Evolutionary conservation across 441 rosid genomes (phyloP), one percentile per base, ranked within the genome.

Genomic region (Erodium chrysanthum): DNA sequence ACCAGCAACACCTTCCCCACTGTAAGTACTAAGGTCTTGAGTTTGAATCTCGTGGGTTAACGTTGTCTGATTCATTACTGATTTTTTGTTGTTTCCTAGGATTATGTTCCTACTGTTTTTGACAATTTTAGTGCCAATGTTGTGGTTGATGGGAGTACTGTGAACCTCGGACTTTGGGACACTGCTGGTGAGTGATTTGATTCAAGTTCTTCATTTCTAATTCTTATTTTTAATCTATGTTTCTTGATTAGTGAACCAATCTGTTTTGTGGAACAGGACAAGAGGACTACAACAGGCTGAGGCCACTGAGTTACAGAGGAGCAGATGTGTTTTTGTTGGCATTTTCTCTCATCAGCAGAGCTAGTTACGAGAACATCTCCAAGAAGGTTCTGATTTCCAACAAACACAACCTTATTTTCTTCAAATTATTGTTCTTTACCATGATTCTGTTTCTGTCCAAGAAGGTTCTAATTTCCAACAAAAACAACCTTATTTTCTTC

Each of bases 61-160:
- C n/a, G n/a, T n/a, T n/a, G n/a, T n/a, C n/a, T n/a, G n/a, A n/a
- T n/a, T n/a, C n/a, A n/a, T n/a, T n/a, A n/a, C n/a, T 67, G 17
- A 25, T 8, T 58, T 64, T 64, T 20, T 74, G 70, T 66, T n/a
- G 22, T 70, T 68, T 66, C 71, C 17, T 86, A 89, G 97, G 97
- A 91, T 80, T 91, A 91, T 72, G 97, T 91, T 69, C 97, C 97
- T 8, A 91, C 97, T 6, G 96, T 91, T 35, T 91, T 91, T 15
- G 97, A 91, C 84, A 91, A 91, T 74, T 91, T 91, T 78, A 86
- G 96, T 65, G 97, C 97, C 0, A 91, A 91, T 66, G 97, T 91
- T 69, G 91, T 85, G 66, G 97, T 89, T 62, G 94, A 91, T 84
- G 96, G 96, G 29, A 91, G 81, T 81, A 91, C 94, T 54, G 90